Conservation (phyloP, 176 grass and related monocot genomes). For the Cymbopogon citratus region DNA sequence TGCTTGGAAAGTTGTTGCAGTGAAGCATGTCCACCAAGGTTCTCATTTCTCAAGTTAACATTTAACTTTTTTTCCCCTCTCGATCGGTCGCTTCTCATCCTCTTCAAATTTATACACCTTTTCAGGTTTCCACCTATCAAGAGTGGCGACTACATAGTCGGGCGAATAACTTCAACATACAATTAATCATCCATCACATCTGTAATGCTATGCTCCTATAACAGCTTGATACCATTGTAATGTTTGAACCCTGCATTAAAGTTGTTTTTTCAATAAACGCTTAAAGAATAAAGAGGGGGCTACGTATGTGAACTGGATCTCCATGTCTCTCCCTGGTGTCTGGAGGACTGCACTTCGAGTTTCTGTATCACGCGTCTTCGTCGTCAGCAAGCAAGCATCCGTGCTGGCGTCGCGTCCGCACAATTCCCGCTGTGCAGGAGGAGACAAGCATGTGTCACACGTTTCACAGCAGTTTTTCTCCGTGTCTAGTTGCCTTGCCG, state of each 20-base stretch:
- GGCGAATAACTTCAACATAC: constrained; percentile 49
- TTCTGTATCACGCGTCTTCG: background rate
- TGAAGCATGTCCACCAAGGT: constrained; percentile 67
- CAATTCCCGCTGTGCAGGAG: background rate
- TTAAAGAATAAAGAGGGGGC: background rate
- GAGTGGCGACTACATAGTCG: constrained; percentile 45
- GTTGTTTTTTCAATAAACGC: background rate
- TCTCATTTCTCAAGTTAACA: background rate
- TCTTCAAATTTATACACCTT: background rate
- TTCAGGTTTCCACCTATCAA: constrained; percentile 69
- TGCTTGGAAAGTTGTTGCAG: constrained; percentile 75
- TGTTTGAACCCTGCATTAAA: background rate
- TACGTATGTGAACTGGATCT: constrained; percentile 1
- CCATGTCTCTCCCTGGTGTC: background rate
- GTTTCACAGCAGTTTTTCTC: background rate
- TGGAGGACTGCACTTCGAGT: background rate
- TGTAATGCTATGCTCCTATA: background rate
- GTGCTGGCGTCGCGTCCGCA: background rate
- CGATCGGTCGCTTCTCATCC: background rate
- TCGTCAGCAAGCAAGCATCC: background rate
- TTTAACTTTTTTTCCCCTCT: background rate
- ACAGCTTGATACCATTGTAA: background rate
- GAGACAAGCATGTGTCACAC: background rate
- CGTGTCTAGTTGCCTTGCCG: background rate
- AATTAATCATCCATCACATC: constrained; percentile 19